Conservation (phyloP, 305 asterid species). For the Fraxinus angustifolia region DNA sequence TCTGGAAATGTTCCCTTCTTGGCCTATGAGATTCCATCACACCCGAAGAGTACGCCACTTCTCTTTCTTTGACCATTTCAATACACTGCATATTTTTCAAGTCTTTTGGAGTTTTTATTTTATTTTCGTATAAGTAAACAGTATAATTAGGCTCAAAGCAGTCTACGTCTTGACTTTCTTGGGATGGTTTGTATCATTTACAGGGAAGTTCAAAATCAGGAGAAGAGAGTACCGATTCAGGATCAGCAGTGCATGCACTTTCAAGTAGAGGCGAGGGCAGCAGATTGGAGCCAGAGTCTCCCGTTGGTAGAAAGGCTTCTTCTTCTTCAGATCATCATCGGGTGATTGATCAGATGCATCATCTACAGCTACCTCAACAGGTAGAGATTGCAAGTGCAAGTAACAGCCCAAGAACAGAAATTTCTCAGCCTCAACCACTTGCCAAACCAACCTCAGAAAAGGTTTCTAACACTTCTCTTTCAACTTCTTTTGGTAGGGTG, state of each 20-base stretch:
- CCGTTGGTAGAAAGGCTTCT: background rate
- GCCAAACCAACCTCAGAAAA: constrained; percentile 56
- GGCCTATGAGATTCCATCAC: constrained; percentile 82
- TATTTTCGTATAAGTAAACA: background rate
- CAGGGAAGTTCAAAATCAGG: constrained; percentile 83
- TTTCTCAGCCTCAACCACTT: constrained; percentile 35
- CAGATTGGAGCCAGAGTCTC: background rate
- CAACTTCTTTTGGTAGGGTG: background rate
- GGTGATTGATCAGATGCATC: background rate
- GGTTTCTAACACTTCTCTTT: constrained; percentile 33
- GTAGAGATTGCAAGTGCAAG: constrained; percentile 50
- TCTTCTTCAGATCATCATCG: background rate
- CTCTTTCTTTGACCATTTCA: background rate
- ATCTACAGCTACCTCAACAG: constrained; percentile 34
- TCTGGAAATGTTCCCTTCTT: constrained; percentile 95
- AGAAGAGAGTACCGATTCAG: constrained; percentile 76
- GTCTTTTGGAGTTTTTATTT: constrained; percentile 24
- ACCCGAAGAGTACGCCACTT: constrained; percentile 41
- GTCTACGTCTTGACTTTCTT: background rate
- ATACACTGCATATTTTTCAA: constrained; percentile 1
- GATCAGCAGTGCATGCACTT: constrained; percentile 47
- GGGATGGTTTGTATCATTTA: background rate
- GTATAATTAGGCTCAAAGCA: too few relatives aligned
- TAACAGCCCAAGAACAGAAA: constrained; percentile 35
- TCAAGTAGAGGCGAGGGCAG: constrained; percentile 1